These are phyloP conservation scores for Flammula alnicola DNA, from an alignment of 1,284 basidiomycete species.

Conservation along the genomic window DNA sequence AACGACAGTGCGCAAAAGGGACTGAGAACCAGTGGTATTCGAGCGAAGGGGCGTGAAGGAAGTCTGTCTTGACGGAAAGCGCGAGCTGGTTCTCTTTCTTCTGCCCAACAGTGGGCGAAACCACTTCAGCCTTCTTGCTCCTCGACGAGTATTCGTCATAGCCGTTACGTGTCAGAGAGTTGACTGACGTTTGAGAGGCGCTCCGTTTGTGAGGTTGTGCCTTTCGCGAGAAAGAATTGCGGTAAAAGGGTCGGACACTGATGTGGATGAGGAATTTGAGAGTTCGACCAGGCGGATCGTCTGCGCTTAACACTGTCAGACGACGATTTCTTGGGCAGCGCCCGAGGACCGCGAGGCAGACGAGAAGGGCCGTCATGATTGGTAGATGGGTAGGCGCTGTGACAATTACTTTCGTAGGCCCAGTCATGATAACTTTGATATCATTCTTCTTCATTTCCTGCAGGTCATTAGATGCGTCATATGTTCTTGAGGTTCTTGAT, in stretches of 20 bases:
- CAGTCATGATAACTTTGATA: conserved; percentile 46
- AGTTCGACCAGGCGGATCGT: conserved; percentile 36
- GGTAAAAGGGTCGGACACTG: conserved; percentile 35
- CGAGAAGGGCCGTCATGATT: conserved; percentile 35
- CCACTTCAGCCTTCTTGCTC: conserved; percentile 4
- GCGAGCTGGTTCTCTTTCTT: conserved; percentile 39
- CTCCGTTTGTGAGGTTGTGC: conserved; percentile 30
- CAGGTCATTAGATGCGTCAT: neutral
- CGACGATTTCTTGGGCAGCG: conserved; percentile 32
- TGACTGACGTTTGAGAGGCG: conserved; percentile 29
- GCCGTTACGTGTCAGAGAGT: conserved; percentile 22
- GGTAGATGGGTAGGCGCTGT: conserved; percentile 51
- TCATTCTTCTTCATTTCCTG: conserved; percentile 28
- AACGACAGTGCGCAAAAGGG: conserved; percentile 41
- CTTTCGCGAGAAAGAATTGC: conserved; percentile 25
- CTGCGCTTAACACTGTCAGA: conserved; percentile 28
- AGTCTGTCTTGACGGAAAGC: conserved; percentile 35
- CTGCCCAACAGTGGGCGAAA: conserved; percentile 9
- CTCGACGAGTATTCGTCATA: conserved; percentile 15
- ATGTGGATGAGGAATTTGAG: conserved; percentile 30
- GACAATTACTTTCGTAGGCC: conserved; percentile 51
- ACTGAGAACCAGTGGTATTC: conserved; percentile 34
- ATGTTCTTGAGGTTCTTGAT: conserved; percentile 7
- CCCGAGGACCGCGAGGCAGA: conserved; percentile 48
- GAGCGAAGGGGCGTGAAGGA: conserved; percentile 41